phyloP scores from a whole-genome alignment of 2,329 filamentous ascomycete genomes.

The Trichoderma lentiforme region DNA sequence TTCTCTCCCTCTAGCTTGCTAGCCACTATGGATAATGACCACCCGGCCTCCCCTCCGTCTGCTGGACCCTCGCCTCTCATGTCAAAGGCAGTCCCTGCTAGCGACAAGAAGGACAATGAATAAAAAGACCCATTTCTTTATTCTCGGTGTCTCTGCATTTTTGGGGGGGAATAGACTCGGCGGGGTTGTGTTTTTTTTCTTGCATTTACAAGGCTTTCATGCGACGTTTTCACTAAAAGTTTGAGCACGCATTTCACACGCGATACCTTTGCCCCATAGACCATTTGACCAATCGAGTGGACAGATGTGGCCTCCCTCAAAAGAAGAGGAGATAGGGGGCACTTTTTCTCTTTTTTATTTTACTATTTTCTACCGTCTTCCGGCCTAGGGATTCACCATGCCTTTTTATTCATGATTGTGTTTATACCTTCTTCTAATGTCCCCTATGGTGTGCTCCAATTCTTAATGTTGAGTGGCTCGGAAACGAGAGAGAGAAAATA shows the following conservation, averaged over 20 bases:
- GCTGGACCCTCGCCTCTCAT: constrained; percentile 63
- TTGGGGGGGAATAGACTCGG: constrained; percentile 47
- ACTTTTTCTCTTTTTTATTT: constrained; percentile 5
- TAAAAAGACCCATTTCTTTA: constrained; percentile 33
- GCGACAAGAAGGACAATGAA: constrained; percentile 52
- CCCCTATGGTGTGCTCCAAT: constrained; percentile 28
- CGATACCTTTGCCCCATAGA: constrained; percentile 52
- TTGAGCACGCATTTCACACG: constrained; percentile 44
- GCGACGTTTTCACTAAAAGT: constrained; percentile 46
- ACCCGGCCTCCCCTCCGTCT: constrained; percentile 67
- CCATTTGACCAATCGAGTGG: constrained; percentile 35
- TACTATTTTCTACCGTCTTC: constrained; percentile 20
- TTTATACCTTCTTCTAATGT: constrained; percentile 28
- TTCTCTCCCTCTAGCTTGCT: constrained; percentile 45
- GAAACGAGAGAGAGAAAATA: background rate
- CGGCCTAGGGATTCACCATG: constrained; percentile 26
- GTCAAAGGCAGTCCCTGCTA: constrained; percentile 59
- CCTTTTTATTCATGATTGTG: constrained; percentile 28
- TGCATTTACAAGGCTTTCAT: constrained; percentile 49
- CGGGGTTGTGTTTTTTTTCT: constrained; percentile 41
- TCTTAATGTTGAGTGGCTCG: constrained; percentile 28
- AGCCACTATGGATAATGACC: constrained; percentile 59
- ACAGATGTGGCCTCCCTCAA: constrained; percentile 28
- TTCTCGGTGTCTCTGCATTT: constrained; percentile 45
- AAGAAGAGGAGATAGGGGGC: constrained; percentile 32